Conservation (phyloP, 2,329 filamentous ascomycete species). For the Aspergillus viridinutans region DNA sequence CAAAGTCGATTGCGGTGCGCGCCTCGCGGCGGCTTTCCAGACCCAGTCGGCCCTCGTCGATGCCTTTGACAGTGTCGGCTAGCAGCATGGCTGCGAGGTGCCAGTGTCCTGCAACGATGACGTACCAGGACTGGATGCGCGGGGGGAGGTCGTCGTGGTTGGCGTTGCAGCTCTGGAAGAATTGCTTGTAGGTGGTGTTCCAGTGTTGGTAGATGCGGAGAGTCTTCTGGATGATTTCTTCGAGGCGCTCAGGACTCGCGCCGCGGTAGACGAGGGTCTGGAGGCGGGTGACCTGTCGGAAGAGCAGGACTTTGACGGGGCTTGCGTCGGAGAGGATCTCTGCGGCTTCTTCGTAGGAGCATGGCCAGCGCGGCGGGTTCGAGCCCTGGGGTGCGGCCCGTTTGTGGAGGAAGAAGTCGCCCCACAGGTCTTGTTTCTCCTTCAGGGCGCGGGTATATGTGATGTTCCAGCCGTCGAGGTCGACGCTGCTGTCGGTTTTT, state of each 20-base stretch:
- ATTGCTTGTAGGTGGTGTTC: constrained; percentile 49
- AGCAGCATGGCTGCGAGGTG: constrained; percentile 54
- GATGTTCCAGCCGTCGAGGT: constrained; percentile 4
- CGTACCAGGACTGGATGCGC: constrained; percentile 58
- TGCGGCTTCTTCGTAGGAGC: constrained; percentile 50
- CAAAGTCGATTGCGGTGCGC: constrained; percentile 29
- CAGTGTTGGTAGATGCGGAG: constrained; percentile 53
- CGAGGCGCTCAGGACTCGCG: constrained; percentile 37
- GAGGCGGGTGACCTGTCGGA: constrained; percentile 53
- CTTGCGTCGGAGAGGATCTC: constrained; percentile 50
- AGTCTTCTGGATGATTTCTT: constrained; percentile 47
- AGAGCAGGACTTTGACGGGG: constrained; percentile 57
- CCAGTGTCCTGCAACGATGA: constrained; percentile 56
- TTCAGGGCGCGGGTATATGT: constrained; percentile 2
- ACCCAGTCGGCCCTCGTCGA: constrained; percentile 34
- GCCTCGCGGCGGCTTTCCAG: constrained; percentile 17
- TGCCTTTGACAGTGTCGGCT: constrained; percentile 50
- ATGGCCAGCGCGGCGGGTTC: constrained; percentile 48
- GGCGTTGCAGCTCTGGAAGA: constrained; percentile 50
- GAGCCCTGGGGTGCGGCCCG: constrained; percentile 2
- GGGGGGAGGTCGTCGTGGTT: constrained; percentile 49
- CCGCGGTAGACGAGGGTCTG: constrained; percentile 49
- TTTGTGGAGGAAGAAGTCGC: constrained; percentile 32
- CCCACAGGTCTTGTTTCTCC: constrained; percentile 34
- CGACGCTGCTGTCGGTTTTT: constrained; percentile 5